Percentiles rank a stretch among this genome's conserved stretches.
These are phyloP conservation scores for Begonia masoniana DNA, from an alignment of 306 rosid species.

Conservation along the genomic window DNA sequence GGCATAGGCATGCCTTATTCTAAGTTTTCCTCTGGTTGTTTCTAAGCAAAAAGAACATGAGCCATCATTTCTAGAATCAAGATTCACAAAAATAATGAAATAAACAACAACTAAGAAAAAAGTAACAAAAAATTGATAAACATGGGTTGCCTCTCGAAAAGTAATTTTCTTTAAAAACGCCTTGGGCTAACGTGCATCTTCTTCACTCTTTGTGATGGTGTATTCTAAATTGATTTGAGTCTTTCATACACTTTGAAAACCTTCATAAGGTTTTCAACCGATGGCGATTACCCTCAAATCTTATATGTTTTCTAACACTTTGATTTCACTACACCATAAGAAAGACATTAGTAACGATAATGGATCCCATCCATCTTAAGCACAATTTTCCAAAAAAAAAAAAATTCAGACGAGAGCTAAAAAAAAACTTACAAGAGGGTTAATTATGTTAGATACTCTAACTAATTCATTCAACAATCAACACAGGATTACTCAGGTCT, in stretches of 20 bases:
- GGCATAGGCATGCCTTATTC: no score
- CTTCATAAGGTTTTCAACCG: conserved; percentile 4
- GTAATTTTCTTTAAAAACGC: neutral
- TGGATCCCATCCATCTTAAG: neutral
- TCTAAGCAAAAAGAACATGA: no score
- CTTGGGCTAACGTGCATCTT: neutral
- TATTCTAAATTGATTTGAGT: neutral
- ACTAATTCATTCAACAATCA: no score
- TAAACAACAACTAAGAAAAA: no score
- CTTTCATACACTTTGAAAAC: neutral
- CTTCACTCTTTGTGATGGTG: neutral
- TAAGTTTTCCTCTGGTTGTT: no score
- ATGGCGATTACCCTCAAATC: neutral
- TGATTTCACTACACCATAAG: conserved; percentile 3
- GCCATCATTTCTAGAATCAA: no score
- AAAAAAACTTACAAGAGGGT: conserved; percentile 7
- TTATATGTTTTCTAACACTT: neutral
- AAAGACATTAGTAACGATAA: conserved; percentile 1
- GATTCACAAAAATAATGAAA: no score
- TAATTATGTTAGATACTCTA: no score
- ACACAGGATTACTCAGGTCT: no score
- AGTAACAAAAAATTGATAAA: no score
- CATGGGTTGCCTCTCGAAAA: neutral
- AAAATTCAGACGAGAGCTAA: neutral
- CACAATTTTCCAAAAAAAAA: conserved; percentile 4